These are phyloP conservation scores for Leccinum variicolor DNA, from an alignment of 768 basidiomycete genomes.

Conservation along the genomic window DNA sequence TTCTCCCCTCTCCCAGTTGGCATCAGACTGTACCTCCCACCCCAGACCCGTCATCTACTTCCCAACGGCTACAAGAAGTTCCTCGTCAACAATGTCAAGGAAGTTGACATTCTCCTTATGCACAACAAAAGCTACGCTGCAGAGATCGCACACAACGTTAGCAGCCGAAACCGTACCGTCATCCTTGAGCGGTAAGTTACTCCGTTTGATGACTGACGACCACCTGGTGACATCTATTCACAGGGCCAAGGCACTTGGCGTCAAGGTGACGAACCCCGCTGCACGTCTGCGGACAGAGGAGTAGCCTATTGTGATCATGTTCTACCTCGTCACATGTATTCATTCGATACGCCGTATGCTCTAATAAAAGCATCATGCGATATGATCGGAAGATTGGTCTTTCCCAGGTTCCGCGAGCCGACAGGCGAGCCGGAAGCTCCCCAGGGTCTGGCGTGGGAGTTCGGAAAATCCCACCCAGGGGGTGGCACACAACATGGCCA, in stretches of 20 bases:
- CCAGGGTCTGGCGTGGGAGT: no score
- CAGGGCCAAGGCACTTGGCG: slow-evolving; percentile 80
- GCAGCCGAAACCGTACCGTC: slow-evolving; percentile 88
- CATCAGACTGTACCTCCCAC: slow-evolving; percentile 2
- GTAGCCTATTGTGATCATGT: slow-evolving; percentile 42
- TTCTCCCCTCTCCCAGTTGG: not conserved
- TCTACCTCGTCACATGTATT: slow-evolving; percentile 42
- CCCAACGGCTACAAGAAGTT: slow-evolving; percentile 97
- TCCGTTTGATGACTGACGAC: not conserved
- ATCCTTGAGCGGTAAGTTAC: slow-evolving; percentile 78
- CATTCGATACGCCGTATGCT: slow-evolving; percentile 51
- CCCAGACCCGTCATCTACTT: slow-evolving; percentile 87
- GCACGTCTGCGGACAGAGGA: slow-evolving; percentile 96
- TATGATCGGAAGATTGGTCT: slow-evolving; percentile 1
- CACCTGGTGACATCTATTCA: slow-evolving; percentile 10
- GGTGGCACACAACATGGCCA: no score
- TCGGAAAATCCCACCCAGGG: no score
- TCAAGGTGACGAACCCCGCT: slow-evolving; percentile 93
- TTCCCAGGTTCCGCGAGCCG: no score
- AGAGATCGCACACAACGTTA: slow-evolving; percentile 95
- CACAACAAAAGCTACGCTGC: slow-evolving; percentile 96
- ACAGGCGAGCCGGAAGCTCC: no score
- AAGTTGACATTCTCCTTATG: slow-evolving; percentile 94
- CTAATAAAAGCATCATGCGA: slow-evolving; percentile 23
- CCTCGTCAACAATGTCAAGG: slow-evolving; percentile 89